phyloP scores from a whole-genome alignment of 352 stramenopile genomes.

The Pythium insidiosum region DNA sequence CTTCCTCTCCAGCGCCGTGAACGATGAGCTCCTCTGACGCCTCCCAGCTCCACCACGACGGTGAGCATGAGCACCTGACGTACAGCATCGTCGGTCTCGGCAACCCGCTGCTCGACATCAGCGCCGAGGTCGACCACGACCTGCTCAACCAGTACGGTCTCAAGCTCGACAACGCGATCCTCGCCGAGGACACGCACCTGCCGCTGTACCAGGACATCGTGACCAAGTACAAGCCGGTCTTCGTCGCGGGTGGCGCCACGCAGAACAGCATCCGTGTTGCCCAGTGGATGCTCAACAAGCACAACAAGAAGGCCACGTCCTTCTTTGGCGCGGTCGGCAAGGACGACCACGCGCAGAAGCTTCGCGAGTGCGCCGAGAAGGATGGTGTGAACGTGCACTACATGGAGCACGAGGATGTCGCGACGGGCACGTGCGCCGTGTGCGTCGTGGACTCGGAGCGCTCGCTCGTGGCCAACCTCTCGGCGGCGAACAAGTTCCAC shows the following conservation, averaged over 20 bases:
- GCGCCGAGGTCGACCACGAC: conserved; percentile 88
- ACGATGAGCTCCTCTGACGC: conserved; percentile 16
- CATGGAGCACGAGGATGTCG: conserved; percentile 89
- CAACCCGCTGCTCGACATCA: conserved; percentile 99
- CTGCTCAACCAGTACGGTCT: conserved; percentile 97
- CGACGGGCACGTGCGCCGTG: conserved; percentile 98
- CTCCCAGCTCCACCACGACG: no score
- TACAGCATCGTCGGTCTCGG: conserved; percentile 92
- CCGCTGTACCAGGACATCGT: conserved; percentile 95
- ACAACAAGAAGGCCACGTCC: conserved; percentile 79
- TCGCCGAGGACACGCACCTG: conserved; percentile 97
- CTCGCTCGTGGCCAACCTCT: conserved; percentile 96
- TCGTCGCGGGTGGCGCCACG: conserved; percentile 96
- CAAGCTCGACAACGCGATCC: conserved; percentile 94
- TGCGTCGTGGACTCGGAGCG: conserved; percentile 95
- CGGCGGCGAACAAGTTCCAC: conserved; percentile 98
- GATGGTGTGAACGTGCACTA: conserved; percentile 97
- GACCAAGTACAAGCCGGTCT: conserved; percentile 88
- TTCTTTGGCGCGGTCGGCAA: conserved; percentile 97
- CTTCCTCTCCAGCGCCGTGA: no score
- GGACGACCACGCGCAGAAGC: conserved; percentile 90
- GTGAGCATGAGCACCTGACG: conserved; percentile 45
- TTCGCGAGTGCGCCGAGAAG: conserved; percentile 89
- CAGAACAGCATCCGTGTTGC: conserved; percentile 99
- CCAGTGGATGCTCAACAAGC: conserved; percentile 97